A percentile compares a stretch with the other conserved stretches of the same genome.
phyloP scores from a whole-genome alignment of 331 rosid species.

The Phaseolus coccineus region DNA sequence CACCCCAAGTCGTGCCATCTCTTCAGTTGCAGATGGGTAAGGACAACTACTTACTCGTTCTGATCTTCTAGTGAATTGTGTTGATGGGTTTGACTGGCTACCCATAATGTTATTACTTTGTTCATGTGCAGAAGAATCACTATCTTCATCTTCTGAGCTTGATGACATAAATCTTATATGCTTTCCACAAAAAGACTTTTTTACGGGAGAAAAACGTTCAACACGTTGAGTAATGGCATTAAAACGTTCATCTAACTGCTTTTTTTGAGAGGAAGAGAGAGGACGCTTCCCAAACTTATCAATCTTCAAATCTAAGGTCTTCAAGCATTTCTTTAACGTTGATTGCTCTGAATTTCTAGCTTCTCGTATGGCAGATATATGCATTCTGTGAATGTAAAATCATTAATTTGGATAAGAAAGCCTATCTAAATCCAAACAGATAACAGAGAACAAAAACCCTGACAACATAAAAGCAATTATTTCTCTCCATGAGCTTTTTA shows the following conservation, averaged over 20 bases:
- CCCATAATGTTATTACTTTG: conserved; percentile 47
- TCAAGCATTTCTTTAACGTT: conserved; percentile 44
- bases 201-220: conserved; percentile 70
- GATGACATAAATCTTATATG: conserved; percentile 76
- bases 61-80: conserved; percentile 56
- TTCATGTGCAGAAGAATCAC: conserved; percentile 53
- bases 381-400: conserved; percentile 58
- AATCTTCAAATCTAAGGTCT: conserved; percentile 38
- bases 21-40: conserved; percentile 84
- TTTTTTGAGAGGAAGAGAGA: conserved; percentile 59
- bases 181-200: conserved; percentile 68
- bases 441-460: conserved; percentile 23
- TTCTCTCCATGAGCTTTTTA: conserved; percentile 1
- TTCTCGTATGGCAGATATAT: conserved; percentile 59
- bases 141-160: conserved; percentile 74
- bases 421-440: conserved; percentile 36
- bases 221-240: conserved; percentile 76
- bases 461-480: conserved; percentile 28
- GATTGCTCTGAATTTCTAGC: conserved; percentile 56
- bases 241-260: conserved; percentile 75
- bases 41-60: conserved; percentile 77
- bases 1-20: conserved; percentile 71
- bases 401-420: conserved; percentile 23
- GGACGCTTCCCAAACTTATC: conserved; percentile 48
- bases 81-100: conserved; percentile 46